Conservation (phyloP, 495 filamentous ascomycete species). For the Parachaetomium inaequale region DNA sequence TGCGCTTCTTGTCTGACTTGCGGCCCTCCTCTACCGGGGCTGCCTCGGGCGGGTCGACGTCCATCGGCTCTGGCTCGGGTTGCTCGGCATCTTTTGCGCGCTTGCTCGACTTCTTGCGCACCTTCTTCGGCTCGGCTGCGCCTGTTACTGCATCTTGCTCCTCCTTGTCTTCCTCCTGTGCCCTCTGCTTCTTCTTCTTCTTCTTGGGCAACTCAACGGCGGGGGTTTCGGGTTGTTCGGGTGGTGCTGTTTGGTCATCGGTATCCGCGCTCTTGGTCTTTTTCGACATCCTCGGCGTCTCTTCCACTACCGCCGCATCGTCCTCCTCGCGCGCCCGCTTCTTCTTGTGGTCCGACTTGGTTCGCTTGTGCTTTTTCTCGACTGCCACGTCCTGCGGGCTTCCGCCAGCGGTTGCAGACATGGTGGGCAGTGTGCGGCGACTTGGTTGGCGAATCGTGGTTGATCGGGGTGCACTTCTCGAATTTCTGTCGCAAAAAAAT, state of each 20-base stretch:
- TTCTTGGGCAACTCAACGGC: constrained; percentile 14
- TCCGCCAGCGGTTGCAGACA: constrained; percentile 22
- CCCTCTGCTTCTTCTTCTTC: constrained; percentile 25
- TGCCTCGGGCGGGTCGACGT: constrained; percentile 21
- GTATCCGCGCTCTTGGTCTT: constrained; percentile 36
- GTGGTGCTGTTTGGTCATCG: constrained; percentile 10
- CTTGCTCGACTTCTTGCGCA: constrained; percentile 29
- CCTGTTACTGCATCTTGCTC: constrained; percentile 9
- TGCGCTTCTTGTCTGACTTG: constrained; percentile 21
- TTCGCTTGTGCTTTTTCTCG: constrained; percentile 37
- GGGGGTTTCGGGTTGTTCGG: neutral
- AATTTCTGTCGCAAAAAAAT: constrained; percentile 19
- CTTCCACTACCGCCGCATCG: constrained; percentile 28
- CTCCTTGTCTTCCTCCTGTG: constrained; percentile 15
- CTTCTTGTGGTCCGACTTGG: constrained; percentile 37
- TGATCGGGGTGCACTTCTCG: neutral
- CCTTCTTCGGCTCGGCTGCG: constrained; percentile 2
- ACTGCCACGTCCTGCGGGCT: constrained; percentile 10
- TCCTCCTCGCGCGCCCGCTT: constrained; percentile 45
- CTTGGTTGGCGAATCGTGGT: neutral
- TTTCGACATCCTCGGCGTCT: constrained; percentile 40
- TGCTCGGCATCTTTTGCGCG: constrained; percentile 19
- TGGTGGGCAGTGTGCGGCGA: constrained; percentile 13
- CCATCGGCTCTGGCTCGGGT: constrained; percentile 15
- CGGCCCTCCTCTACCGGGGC: constrained; percentile 17